Conservation (phyloP, 805 yeast genomes). For the Suhomyces pyralidae region DNA sequence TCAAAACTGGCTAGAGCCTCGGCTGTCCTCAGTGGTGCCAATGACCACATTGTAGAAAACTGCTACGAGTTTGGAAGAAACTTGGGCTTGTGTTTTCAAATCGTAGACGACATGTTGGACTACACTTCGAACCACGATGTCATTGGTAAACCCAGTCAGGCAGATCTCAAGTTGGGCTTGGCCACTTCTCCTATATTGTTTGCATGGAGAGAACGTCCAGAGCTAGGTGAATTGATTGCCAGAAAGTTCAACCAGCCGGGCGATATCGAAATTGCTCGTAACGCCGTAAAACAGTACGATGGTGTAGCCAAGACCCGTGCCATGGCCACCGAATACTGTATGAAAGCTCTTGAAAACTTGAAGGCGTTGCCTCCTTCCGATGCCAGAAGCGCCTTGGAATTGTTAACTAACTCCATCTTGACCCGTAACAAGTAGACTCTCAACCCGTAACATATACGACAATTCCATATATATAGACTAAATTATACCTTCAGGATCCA, state of each 20-base stretch:
- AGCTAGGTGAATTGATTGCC: conserved; percentile 76
- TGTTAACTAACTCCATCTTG: conserved; percentile 77
- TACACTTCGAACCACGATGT: conserved; percentile 83
- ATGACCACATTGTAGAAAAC: conserved; percentile 70
- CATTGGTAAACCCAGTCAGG: conserved; percentile 94
- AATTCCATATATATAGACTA: background rate
- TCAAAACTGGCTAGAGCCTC: conserved; percentile 92
- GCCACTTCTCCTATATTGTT: conserved; percentile 95
- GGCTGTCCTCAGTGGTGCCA: conserved; percentile 86
- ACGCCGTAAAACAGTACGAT: conserved; percentile 62
- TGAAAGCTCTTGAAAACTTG: conserved; percentile 69
- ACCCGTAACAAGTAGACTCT: conserved; percentile 64
- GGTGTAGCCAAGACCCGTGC: conserved; percentile 76
- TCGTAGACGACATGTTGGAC: conserved; percentile 94
- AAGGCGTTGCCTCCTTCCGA: conserved; percentile 81
- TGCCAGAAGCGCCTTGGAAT: conserved; percentile 81
- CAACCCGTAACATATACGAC: background rate
- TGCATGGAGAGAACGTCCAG: conserved; percentile 90
- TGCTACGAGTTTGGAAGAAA: conserved; percentile 91
- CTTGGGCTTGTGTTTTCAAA: conserved; percentile 91
- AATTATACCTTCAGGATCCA: background rate
- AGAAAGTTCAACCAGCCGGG: conserved; percentile 80
- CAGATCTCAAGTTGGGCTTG: conserved; percentile 87
- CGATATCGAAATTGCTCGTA: conserved; percentile 79
- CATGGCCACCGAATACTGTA: conserved; percentile 77